phyloP scores from a whole-genome alignment of 1,284 basidiomycete genomes.

The Omphalotus olearius region DNA sequence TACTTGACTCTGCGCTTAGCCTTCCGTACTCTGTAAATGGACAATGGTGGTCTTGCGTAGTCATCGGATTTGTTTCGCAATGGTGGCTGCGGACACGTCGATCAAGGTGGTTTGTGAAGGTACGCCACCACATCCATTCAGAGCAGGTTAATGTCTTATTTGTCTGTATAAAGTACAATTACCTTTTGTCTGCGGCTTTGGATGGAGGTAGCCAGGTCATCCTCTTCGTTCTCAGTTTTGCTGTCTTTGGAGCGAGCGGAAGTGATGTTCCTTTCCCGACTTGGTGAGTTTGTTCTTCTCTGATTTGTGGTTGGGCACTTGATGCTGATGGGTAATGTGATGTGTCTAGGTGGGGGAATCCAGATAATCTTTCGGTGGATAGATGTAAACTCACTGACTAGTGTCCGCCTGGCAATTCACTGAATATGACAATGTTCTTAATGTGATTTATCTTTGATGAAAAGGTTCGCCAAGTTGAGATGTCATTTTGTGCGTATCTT shows the following conservation, averaged over 20 bases:
- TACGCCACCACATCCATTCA: constrained; percentile 12
- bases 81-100: constrained; percentile 43
- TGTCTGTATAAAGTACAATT: constrained; percentile 24
- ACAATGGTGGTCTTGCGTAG: constrained; percentile 44
- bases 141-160: neutral
- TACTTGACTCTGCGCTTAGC: constrained; percentile 9
- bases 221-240: constrained; percentile 48
- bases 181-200: constrained; percentile 39
- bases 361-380: constrained; percentile 30
- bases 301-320: neutral
- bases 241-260: constrained; percentile 66
- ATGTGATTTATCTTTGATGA: too few species aligned
- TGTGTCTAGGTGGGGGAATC: constrained; percentile 19
- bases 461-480: too few species aligned
- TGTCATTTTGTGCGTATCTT: too few species aligned
- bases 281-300: constrained; percentile 23
- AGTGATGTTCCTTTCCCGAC: constrained; percentile 51
- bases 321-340: neutral
- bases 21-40: constrained; percentile 55
- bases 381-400: constrained; percentile 23
- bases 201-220: constrained; percentile 47
- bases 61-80: constrained; percentile 43
- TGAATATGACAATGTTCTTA: too few species aligned
- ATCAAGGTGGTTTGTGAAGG: constrained; percentile 48
- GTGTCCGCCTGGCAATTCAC: too few species aligned